Evolutionary conservation across 441 rosid genomes (phyloP).

Genomic region (Flueggea neowawraea): DNA sequence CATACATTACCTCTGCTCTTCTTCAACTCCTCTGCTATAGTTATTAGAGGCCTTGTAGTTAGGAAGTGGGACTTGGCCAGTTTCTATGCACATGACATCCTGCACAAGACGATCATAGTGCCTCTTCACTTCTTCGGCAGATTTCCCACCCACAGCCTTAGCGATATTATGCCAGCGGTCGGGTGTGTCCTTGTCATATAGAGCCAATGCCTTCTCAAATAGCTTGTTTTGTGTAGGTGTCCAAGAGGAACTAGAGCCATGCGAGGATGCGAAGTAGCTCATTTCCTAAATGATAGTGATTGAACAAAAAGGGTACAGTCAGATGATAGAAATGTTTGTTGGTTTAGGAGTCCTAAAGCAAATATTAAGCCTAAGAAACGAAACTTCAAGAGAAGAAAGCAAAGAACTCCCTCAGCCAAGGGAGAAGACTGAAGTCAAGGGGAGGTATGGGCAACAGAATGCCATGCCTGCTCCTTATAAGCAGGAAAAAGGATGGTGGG

Average conservation of each 20-base stretch:
- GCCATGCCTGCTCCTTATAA: slow-evolving; percentile 47
- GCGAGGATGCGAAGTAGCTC: slow-evolving; percentile 43
- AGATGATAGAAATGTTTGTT: slow-evolving; percentile 5
- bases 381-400: slow-evolving; percentile 13
- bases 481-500: slow-evolving; percentile 30
- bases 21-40: slow-evolving; percentile 37
- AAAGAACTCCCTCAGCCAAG: slow-evolving; percentile 23
- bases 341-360: neutral
- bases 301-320: neutral
- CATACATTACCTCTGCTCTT: slow-evolving; percentile 49
- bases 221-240: slow-evolving; percentile 83
- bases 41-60: slow-evolving; percentile 37
- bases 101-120: slow-evolving; percentile 84
- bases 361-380: slow-evolving; percentile 11
- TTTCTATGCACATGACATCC: slow-evolving; percentile 74
- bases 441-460: slow-evolving; percentile 32
- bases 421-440: slow-evolving; percentile 32
- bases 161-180: slow-evolving; percentile 93
- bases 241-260: slow-evolving; percentile 63
- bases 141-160: slow-evolving; percentile 75
- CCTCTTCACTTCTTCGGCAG: slow-evolving; percentile 73
- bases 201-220: slow-evolving; percentile 85
- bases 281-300: slow-evolving; percentile 19
- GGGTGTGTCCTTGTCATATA: slow-evolving; percentile 49
- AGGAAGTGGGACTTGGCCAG: slow-evolving; percentile 81